Base-by-base conservation (phyloP, 805 yeast genomes). In the Priceomyces fermenticarens region DNA sequence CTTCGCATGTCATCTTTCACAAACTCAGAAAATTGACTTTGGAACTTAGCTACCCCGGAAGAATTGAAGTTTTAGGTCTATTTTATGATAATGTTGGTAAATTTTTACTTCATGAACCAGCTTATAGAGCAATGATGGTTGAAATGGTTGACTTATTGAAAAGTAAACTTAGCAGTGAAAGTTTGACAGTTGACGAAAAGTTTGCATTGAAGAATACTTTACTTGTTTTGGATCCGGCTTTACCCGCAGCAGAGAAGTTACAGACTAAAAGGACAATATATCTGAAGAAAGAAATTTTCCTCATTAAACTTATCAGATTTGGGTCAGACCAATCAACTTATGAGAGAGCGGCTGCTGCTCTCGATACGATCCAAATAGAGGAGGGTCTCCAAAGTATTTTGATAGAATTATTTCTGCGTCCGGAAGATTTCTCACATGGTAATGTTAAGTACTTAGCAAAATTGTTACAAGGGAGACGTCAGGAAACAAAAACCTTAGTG, bases 71-170 rank as follows among this genome's bases (percentile, higher is more conserved):
- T 6, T 62, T 89, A 41, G 70, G 80, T 8, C 72, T 82, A n/a
- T 63, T 88, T 32, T 83, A 88, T 52, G 95, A 89, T 51, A 69
- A 78, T 29, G 74, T 87, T 49, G 96, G 96, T 0, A 69, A 79
- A 42, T 78, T 81, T 43, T 66, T 89, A 37, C 56, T 84, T 33
- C 65, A 77, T 45, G 73, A 70, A 17, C 73, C 78, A 0, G 86
- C 80, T 16, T 82, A 80, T 44, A 67, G 65, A 36, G 73, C 66
- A 5, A 65, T 79, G 28, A 86, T 87, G 77, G 67, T 68, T 11
- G 81, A 80, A 44, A 75, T 87, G 83, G 62, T 88, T 29, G 71
- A 65, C 4, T 55, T 83, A 4, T 58, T 88, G 32, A 74, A 73
- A 45, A 67, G 62, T 25, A 75, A 77, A 43, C 70, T 73, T 38